Percentiles rank a stretch among this genome's conserved stretches.
Evolutionary conservation across 2,329 filamentous ascomycete genomes (phyloP).

Genomic region (Xylariaceae sp.): DNA sequence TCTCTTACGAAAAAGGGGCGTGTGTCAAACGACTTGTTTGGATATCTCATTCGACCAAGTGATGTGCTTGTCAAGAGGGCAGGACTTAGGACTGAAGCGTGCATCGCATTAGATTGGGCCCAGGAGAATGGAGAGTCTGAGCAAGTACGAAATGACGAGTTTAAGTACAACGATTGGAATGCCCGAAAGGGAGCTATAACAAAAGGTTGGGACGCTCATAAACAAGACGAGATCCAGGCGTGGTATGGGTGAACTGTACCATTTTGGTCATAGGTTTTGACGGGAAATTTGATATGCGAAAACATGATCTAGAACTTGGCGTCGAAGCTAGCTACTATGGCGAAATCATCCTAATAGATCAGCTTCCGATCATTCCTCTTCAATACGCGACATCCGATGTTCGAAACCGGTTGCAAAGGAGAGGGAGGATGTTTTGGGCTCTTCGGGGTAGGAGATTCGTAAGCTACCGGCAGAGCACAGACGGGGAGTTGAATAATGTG

Average conservation of each 20-base stretch:
- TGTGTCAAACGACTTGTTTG: background rate
- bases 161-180: background rate
- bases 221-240: background rate
- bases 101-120: background rate
- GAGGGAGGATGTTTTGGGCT: too few species aligned
- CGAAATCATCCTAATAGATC: background rate
- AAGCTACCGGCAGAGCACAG: too few species aligned
- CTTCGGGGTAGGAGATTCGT: too few species aligned
- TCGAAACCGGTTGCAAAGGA: too few species aligned
- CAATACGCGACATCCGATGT: too few species aligned
- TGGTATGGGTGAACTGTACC: background rate
- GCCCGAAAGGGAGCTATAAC: too few species aligned
- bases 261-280: background rate
- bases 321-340: background rate
- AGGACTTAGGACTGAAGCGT: background rate
- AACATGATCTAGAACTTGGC: background rate
- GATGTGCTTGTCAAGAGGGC: background rate
- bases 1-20: background rate
- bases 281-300: background rate
- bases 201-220: background rate
- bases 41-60: background rate
- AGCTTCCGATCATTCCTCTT: too few species aligned
- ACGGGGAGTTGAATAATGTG: too few species aligned
- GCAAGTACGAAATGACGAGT: background rate
- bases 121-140: background rate